Evolutionary conservation across 2,329 filamentous ascomycete species (phyloP).

Genomic region (Aspergillus calidoustus): DNA sequence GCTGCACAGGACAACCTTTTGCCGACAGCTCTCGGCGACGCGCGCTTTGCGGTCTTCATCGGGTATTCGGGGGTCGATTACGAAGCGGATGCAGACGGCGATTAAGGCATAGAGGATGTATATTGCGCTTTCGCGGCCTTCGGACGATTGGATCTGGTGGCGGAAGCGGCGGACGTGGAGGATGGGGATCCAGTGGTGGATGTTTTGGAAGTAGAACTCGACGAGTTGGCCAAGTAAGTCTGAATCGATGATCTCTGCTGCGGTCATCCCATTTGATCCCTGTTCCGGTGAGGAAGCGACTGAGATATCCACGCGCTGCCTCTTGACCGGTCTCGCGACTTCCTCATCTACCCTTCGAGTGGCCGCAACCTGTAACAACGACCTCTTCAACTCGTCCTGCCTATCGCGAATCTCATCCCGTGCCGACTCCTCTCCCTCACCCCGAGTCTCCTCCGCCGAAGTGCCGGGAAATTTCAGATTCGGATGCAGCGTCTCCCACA

Average conservation of each 20-base stretch:
- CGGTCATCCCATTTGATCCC: neutral
- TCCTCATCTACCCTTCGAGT: neutral
- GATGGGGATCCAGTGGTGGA: slow-evolving; percentile 43
- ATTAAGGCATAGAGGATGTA: slow-evolving; percentile 32
- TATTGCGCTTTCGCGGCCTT: slow-evolving; percentile 23
- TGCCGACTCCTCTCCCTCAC: neutral
- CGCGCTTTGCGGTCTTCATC: slow-evolving; percentile 17
- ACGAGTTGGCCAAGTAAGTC: slow-evolving; percentile 34
- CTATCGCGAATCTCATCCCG: neutral
- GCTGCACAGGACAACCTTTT: slow-evolving; percentile 35
- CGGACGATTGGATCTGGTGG: slow-evolving; percentile 24
- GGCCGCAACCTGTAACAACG: slow-evolving; percentile 3
- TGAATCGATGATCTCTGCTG: neutral
- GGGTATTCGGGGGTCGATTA: slow-evolving; percentile 20
- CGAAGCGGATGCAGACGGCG: slow-evolving; percentile 30
- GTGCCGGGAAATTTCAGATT: neutral
- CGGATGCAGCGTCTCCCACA: slow-evolving; percentile 21
- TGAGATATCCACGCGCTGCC: neutral
- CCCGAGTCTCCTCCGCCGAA: neutral
- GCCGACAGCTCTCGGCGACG: slow-evolving; percentile 23
- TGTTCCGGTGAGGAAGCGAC: neutral
- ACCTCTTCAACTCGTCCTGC: slow-evolving; percentile 16
- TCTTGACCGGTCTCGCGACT: neutral
- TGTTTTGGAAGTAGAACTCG: slow-evolving; percentile 35
- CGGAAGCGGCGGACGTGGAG: slow-evolving; percentile 38